Base-by-base conservation (phyloP, 2,329 filamentous ascomycete genomes). In the Microcyclosporella mali region DNA sequence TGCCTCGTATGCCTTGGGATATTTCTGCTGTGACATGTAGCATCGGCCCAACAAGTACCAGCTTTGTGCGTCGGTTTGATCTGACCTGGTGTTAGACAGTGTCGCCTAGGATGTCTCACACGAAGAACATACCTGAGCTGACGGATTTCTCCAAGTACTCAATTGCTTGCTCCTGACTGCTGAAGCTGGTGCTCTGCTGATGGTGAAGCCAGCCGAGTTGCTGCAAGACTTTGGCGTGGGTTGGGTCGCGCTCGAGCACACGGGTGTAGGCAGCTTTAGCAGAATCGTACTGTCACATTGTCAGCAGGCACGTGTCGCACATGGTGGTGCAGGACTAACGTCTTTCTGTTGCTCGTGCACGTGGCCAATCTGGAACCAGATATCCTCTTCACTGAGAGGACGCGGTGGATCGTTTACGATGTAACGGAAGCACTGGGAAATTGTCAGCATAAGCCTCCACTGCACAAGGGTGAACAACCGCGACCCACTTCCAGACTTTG, bases 21-120 rank as follows among this genome's bases (percentile, higher is more conserved):
- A 97, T 66, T 97, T 97, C 66, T 95, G 88, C 69, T 95, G 90
- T 53, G 90, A 94, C 92, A 98, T 97, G 74, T 97, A 98, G 72
- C 92, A 97, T 56, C 92, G 82, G 33, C 92, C 92, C 39, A 98
- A 81, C 19, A 98, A 78, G 67, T 98, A 98, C 92, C 92, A 98
- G 70, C 90, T 97, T 69, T 97, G 92, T 17, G 92, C 88, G 68
- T 97, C 92, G 52, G 76, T 85, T 68, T 94, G 89, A 61, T 98
- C 90, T 90, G 64, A 29, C 31, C 17, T 25, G 14, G 28, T 16
- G 52, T 63, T 48, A 63, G 57, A 46, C 41, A 43, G 16, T 30
- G 21, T 31, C 8, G 21, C 15, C 21, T 18, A 10, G 29, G 31
- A 25, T 14, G 17, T 30, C 6, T 17, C 19, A 34, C 25, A 40